Evolutionary conservation across 2,329 filamentous ascomycete genomes (phyloP), one percentile per base, ranked within the genome.

Genomic region (Ophiocordyceps camponoti-rufipedis): DNA sequence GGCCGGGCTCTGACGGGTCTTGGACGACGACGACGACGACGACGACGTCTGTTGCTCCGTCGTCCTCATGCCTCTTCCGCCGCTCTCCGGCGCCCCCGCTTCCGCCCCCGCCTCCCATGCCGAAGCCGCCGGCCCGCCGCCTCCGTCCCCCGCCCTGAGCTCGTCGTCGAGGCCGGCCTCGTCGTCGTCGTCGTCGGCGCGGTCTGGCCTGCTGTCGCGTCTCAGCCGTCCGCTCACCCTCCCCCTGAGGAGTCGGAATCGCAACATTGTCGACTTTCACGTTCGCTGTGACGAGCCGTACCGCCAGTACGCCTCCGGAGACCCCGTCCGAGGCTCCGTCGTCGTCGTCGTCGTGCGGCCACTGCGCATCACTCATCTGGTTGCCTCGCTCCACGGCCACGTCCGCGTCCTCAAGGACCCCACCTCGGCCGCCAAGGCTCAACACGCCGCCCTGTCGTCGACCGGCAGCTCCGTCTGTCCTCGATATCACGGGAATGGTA

Each of bases 381-480:
- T 82, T 11, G 80, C 89, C 50, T 75, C 78, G 48, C 66, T 91
- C 45, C 82, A 86, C 58, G 85, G 85, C 49, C 86, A 79, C 59
- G 82, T 85, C 46, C 80, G 84, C 56, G 82, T 88, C 42, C 85
- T 78, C 65, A 86, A 84, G 62, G 81, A 77, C 52, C 72, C 76
- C 35, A 71, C 72, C 42, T 71, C 71, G 43, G 70, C 72, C 45
- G 64, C 68, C 49, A 72, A 72, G 48, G 69, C 71, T 47, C 65
- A 70, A 45, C 59, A 62, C 45, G 54, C 64, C 50, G 66, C 68
- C 42, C 58, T 67, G 19, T 57, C 63, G 19, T 54, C 61, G 58
- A 52, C 60, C 52, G 54, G 62, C 54, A 49, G 61, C 56, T 64
- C 53, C 47, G 55, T 51, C 28, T 64, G 62, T 28, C 62, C 66